These are phyloP conservation scores for Xerocomellus chrysenteron DNA, from an alignment of 768 basidiomycete species.

Conservation along the genomic window DNA sequence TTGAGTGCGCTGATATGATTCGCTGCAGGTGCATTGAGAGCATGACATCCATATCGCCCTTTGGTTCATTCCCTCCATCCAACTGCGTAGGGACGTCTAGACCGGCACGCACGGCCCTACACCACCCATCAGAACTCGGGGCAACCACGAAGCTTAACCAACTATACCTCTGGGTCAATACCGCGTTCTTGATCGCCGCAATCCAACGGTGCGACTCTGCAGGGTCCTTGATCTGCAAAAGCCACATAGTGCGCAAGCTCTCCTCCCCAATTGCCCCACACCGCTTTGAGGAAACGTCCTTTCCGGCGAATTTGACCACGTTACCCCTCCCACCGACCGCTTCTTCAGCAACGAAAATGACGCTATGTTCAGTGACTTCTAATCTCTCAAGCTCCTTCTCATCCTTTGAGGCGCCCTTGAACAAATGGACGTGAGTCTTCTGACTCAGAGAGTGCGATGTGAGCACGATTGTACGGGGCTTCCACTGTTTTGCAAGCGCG, in stretches of 20 bases:
- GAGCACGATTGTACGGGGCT: conserved; percentile 59
- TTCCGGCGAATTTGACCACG: conserved; percentile 69
- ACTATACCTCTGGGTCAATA: conserved; percentile 65
- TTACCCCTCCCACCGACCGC: conserved; percentile 44
- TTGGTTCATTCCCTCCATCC: conserved; percentile 54
- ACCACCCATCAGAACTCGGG: background rate
- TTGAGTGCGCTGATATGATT: conserved; percentile 36
- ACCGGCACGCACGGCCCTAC: conserved; percentile 68
- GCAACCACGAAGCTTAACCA: background rate
- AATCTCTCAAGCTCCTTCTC: conserved; percentile 73
- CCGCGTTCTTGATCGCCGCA: conserved; percentile 64
- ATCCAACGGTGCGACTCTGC: conserved; percentile 76
- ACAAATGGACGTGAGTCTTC: conserved; percentile 65
- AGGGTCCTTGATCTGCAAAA: conserved; percentile 62
- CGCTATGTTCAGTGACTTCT: conserved; percentile 73
- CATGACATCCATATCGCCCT: conserved; percentile 83
- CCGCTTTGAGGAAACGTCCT: conserved; percentile 50
- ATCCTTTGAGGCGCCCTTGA: conserved; percentile 57
- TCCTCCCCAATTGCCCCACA: conserved; percentile 13
- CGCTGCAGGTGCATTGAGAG: conserved; percentile 74
- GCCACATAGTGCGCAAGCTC: conserved; percentile 42
- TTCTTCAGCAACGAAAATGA: conserved; percentile 69
- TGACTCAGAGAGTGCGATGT: conserved; percentile 40
- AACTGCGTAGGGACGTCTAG: conserved; percentile 47
- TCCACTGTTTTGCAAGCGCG: conserved; percentile 74